Conservation (phyloP, 1,284 basidiomycete genomes). For the Trichosporon sp. region DNA sequence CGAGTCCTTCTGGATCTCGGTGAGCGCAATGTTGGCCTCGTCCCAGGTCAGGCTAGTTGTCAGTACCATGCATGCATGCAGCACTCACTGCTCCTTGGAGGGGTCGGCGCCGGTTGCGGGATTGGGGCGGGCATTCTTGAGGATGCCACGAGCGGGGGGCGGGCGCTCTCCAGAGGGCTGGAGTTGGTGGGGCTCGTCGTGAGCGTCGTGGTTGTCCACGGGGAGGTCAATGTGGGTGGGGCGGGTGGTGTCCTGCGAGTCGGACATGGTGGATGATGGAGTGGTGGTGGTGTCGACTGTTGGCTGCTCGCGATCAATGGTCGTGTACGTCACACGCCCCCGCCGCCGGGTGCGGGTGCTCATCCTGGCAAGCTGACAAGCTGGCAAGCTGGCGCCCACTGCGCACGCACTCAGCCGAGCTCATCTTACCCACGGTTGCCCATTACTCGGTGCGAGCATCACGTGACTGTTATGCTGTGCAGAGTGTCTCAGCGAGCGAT, state of each 20-base stretch:
- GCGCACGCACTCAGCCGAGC: no score
- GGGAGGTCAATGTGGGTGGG: slow-evolving; percentile 14
- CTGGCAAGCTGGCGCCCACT: neutral
- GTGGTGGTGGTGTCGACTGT: neutral
- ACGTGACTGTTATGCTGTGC: neutral
- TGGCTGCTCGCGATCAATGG: neutral
- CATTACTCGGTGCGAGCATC: neutral
- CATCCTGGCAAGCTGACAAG: no score
- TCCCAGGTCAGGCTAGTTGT: slow-evolving; percentile 75
- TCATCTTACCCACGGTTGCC: neutral
- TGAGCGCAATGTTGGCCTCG: slow-evolving; percentile 84
- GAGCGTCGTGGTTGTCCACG: slow-evolving; percentile 16
- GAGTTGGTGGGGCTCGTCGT: slow-evolving; percentile 27
- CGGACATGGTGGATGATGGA: slow-evolving; percentile 25
- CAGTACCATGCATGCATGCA: neutral
- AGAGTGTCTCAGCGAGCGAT: neutral
- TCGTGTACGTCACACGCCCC: neutral
- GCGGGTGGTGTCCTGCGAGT: slow-evolving; percentile 17
- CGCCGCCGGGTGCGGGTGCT: no score
- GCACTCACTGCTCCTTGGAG: slow-evolving; percentile 28
- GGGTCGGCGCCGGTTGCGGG: slow-evolving; percentile 27
- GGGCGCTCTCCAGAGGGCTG: slow-evolving; percentile 40
- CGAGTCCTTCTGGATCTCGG: slow-evolving; percentile 88
- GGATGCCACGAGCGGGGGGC: slow-evolving; percentile 49
- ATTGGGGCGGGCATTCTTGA: slow-evolving; percentile 49